Conservation (phyloP, 208 protist species). For the Leishmania arabica region DNA sequence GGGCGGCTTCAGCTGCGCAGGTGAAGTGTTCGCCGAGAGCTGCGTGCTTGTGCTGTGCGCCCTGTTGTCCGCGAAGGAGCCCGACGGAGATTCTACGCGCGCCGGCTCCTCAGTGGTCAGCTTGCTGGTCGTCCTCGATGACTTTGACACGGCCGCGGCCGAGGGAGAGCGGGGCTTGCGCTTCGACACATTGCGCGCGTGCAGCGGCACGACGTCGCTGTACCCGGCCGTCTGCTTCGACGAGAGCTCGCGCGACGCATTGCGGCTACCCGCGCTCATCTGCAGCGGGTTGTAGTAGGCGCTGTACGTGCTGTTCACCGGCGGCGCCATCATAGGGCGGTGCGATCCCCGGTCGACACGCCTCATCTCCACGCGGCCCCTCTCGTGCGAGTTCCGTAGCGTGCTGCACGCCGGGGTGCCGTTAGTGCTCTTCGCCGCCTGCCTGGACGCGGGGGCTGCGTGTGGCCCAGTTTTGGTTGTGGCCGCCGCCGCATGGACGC, state of each 20-base stretch:
- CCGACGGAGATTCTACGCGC: not conserved
- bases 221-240: not conserved
- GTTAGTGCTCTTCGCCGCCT: not conserved
- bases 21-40: not conserved
- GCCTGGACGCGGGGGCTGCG: not conserved
- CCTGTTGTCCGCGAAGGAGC: not conserved
- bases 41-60: not conserved
- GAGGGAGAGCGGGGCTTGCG: not conserved
- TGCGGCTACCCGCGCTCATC: slow-evolving; percentile 4
- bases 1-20: not conserved
- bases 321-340: not conserved
- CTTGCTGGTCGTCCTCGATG: slow-evolving; percentile 5
- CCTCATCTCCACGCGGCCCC: slow-evolving; percentile 12
- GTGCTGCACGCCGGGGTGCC: not conserved
- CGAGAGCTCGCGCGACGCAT: slow-evolving; percentile 5
- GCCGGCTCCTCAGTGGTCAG: not conserved
- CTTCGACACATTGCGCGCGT: slow-evolving; percentile 6
- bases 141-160: not conserved
- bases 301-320: slow-evolving; percentile 14
- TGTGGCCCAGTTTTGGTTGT: not conserved
- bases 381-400: slow-evolving; percentile 5
- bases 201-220: slow-evolving; percentile 16
- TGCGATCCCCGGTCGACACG: slow-evolving; percentile 9
- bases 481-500: slow-evolving; percentile 3
- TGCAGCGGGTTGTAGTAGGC: slow-evolving; percentile 19